A percentile compares a stretch with the other conserved stretches of the same genome.
These are phyloP conservation scores for Crithidia mellificae DNA, from an alignment of 208 protist genomes.

Conservation along the genomic window DNA sequence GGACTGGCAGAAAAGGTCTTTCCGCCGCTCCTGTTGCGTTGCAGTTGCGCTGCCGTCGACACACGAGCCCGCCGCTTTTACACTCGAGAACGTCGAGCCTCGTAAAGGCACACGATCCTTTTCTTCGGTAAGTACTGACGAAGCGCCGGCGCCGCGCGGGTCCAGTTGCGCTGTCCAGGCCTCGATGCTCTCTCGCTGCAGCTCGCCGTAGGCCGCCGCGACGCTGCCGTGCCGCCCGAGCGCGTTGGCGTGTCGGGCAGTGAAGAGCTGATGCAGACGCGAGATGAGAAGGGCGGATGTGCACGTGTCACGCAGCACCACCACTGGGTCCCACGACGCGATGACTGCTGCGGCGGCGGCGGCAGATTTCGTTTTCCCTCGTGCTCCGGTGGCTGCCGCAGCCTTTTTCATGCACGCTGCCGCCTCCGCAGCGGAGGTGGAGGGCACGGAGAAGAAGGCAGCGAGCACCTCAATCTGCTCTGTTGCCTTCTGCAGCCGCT, in stretches of 20 bases:
- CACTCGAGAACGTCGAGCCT: too few species aligned
- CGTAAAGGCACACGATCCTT: too few species aligned
- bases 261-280: constrained; percentile 47
- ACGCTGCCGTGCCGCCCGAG: constrained; percentile 30
- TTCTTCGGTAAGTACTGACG: too few species aligned
- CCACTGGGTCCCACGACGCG: constrained; percentile 27
- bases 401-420: background rate
- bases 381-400: background rate
- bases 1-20: constrained; percentile 24
- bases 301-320: constrained; percentile 26
- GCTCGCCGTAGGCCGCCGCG: constrained; percentile 13
- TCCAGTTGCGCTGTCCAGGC: background rate
- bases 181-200: constrained; percentile 21
- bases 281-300: constrained; percentile 73
- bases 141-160: background rate
- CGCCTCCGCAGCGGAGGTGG: background rate
- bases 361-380: background rate
- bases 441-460: constrained; percentile 49
- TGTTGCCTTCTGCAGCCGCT: constrained; percentile 40
- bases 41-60: too few species aligned
- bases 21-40: constrained; percentile 21
- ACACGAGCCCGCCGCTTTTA: too few species aligned
- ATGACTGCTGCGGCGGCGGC: too few species aligned
- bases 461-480: constrained; percentile 58
- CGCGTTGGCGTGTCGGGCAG: constrained; percentile 34